phyloP scores from a whole-genome alignment of 2,329 filamentous ascomycete species.

The Apiospora saccharicola region DNA sequence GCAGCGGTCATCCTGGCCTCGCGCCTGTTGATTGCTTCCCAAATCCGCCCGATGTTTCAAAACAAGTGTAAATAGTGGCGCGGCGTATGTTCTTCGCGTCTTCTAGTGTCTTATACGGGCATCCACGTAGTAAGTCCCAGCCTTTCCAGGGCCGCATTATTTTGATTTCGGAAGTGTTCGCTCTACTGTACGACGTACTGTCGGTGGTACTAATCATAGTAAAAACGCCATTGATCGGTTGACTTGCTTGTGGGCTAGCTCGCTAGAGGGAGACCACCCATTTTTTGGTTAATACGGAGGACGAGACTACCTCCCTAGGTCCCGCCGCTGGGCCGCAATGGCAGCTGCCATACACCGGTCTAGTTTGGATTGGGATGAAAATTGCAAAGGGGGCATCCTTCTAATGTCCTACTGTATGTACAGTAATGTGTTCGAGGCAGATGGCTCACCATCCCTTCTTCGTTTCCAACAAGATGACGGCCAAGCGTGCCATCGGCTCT shows the following conservation, averaged over 20 bases:
- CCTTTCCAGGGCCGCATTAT: not conserved
- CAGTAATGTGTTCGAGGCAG: not conserved
- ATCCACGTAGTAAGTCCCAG: not conserved
- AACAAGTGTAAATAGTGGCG: constrained; percentile 1
- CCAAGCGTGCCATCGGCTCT: not conserved
- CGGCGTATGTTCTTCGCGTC: not conserved
- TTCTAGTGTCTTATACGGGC: not conserved
- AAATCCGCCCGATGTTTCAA: constrained; percentile 8
- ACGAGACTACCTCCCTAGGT: constrained; percentile 3
- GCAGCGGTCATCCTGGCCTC: constrained; percentile 4
- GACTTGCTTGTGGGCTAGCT: not conserved
- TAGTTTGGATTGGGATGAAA: not conserved
- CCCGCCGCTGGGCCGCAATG: constrained; percentile 4
- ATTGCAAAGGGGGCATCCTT: not conserved
- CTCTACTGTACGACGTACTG: not conserved
- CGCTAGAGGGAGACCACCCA: not conserved
- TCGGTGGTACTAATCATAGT: not conserved
- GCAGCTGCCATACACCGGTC: not conserved
- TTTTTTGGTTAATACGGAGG: not conserved
- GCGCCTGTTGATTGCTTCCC: not conserved
- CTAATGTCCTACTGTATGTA: not conserved
- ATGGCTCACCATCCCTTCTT: not conserved
- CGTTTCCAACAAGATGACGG: not conserved
- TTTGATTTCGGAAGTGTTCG: not conserved
- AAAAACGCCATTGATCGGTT: not conserved